These are phyloP conservation scores for Venturia asperata DNA, from an alignment of 2,329 filamentous ascomycete genomes.

Conservation along the genomic window DNA sequence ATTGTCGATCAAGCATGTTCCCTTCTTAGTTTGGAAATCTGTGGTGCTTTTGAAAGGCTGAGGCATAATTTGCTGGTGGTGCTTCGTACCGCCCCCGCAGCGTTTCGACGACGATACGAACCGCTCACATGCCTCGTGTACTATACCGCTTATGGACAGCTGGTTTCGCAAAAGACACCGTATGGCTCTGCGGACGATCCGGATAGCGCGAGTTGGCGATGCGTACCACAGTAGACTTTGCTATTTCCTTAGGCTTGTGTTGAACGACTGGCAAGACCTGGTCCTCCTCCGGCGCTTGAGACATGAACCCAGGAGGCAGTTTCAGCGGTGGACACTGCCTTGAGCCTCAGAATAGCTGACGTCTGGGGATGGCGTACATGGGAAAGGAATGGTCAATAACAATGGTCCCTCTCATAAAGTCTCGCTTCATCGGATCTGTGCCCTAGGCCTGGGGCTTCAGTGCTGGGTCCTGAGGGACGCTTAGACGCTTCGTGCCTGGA, in stretches of 20 bases:
- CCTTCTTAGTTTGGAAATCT: neutral
- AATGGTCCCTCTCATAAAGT: no score
- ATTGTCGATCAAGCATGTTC: constrained; percentile 5
- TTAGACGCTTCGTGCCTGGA: no score
- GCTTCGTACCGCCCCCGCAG: neutral
- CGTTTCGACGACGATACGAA: neutral
- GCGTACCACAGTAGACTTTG: neutral
- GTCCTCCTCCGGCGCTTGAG: neutral
- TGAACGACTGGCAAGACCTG: neutral
- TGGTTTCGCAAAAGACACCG: neutral
- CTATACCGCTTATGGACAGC: neutral
- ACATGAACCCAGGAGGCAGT: no score
- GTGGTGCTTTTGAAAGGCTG: neutral
- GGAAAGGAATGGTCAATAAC: no score
- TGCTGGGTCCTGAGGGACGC: no score
- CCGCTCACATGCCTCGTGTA: constrained; percentile 6
- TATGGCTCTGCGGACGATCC: neutral
- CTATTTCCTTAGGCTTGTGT: neutral
- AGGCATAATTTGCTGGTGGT: neutral
- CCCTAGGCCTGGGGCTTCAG: no score
- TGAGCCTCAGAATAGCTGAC: no score
- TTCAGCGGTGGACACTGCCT: no score
- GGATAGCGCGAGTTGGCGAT: neutral
- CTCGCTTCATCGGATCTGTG: no score
- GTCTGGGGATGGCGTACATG: no score